Conservation (phyloP, 176 grass and related monocot genomes). For the Microstegium vimineum region DNA sequence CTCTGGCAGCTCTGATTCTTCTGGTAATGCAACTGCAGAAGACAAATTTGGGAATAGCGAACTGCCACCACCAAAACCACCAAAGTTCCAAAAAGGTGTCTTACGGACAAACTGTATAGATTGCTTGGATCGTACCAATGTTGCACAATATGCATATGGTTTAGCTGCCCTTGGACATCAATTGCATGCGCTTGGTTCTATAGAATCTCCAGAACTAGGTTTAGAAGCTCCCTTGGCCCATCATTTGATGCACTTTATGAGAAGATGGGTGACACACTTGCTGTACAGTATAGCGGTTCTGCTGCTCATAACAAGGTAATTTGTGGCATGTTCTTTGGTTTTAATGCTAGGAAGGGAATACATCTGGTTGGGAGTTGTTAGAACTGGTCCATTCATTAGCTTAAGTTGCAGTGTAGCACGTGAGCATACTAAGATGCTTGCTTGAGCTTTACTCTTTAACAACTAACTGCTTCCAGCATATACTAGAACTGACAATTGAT, state of each 20-base stretch:
- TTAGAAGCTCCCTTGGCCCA: constrained; percentile 68
- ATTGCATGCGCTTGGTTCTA: constrained; percentile 54
- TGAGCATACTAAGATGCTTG: not conserved
- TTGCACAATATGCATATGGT: constrained; percentile 89
- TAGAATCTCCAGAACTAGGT: constrained; percentile 57
- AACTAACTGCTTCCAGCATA: not conserved
- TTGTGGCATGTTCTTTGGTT: not conserved
- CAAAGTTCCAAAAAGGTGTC: constrained; percentile 75
- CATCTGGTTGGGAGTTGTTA: constrained; percentile 8
- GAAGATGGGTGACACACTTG: constrained; percentile 87
- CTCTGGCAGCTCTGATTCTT: constrained; percentile 48
- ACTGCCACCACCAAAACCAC: constrained; percentile 32
- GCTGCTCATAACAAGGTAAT: constrained; percentile 96
- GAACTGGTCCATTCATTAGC: not conserved
- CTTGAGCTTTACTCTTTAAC: constrained; percentile 2
- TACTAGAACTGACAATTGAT: not conserved
- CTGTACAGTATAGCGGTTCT: constrained; percentile 84
- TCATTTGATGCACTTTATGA: constrained; percentile 88
- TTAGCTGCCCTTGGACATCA: constrained; percentile 91
- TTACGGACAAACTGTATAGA: constrained; percentile 94
- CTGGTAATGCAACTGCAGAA: constrained; percentile 52
- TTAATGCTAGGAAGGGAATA: not conserved
- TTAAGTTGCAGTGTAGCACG: not conserved
- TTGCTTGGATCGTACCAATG: constrained; percentile 96
- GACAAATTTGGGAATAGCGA: constrained; percentile 46